phyloP scores from a whole-genome alignment of 1,284 basidiomycete genomes.

The Melampsora occidentalis region DNA sequence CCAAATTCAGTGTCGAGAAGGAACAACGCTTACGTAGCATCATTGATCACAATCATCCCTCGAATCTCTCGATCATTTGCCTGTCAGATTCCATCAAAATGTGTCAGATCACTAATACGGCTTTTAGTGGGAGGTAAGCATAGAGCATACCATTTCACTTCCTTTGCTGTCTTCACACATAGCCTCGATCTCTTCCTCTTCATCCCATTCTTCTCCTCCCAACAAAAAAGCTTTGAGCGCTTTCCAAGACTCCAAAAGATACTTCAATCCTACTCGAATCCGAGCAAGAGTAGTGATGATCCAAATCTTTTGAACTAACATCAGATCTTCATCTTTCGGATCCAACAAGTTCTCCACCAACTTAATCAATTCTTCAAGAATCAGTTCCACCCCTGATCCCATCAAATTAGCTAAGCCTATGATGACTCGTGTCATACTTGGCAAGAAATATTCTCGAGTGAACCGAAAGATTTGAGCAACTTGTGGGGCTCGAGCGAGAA shows the following conservation, averaged over 20 bases:
- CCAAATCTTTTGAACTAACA: not conserved
- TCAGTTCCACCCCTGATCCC: not conserved
- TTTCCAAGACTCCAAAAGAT: not conserved
- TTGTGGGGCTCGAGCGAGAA: not conserved
- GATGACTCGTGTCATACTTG: not conserved
- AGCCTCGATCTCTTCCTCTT: not conserved
- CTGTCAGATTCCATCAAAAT: not conserved
- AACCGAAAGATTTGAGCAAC: not conserved
- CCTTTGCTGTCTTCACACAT: not conserved
- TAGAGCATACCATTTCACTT: not conserved
- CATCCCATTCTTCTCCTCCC: not conserved
- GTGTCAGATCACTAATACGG: not conserved
- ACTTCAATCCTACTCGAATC: not conserved
- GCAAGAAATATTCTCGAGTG: not conserved
- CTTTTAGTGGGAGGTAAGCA: not conserved
- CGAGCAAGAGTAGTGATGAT: not conserved
- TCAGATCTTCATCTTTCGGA: not conserved
- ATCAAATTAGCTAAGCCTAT: not conserved
- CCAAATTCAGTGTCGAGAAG: not conserved
- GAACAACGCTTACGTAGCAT: conserved; percentile 4
- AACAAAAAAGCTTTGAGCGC: not conserved
- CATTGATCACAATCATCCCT: conserved; percentile 17
- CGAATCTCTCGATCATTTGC: not conserved
- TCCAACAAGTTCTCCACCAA: not conserved
- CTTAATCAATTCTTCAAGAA: not conserved